Evolutionary conservation across 768 basidiomycete species (phyloP), one percentile per base, ranked within the genome.

Genomic region (Lanmaoa pseudosensibilis): DNA sequence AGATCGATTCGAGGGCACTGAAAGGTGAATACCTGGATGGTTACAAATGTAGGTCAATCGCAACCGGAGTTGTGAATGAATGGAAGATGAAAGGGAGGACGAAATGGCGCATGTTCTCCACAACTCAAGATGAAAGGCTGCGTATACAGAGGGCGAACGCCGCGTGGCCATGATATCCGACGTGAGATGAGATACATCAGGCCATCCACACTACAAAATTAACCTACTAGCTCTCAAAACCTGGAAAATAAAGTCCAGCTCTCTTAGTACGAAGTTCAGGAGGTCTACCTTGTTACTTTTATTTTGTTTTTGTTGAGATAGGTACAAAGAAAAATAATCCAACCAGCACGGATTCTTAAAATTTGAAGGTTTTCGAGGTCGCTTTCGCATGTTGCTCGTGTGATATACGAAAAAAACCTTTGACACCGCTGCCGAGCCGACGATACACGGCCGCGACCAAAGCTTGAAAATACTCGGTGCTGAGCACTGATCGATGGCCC

Each of bases 81-180:
- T 59, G 57, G 38, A 43, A 34, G 43, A 18, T 37, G 40, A 54
- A 60, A 66, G 46, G 45, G 33, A 2, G 30, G 18, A 25, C n/a
- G 5, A 32, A 43, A 41, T 45, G 32, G 4, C 13, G 23, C 32
- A 23, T 23, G 36, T 45, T 36, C 30, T 41, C 39, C 34, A 18
- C 39, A 30, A 38, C 46, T 41, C 5, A 23, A 19, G 37, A 52
- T 46, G 30, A 64, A 44, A 50, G 57, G 16, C 43, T n/a, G n/a
- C n/a, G n/a, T n/a, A n/a, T n/a, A n/a, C n/a, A n/a, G n/a, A n/a
- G n/a, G 38, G 18, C 37, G 21, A 45, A 18, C 19, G 41, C 32
- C 52, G 34, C 47, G n/a, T 40, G 44, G 34, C 3, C 44, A 62
- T 19, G 39, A 21, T 48, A 59, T 32, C 44, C n/a, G n/a, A n/a